Percentiles rank a stretch among this genome's conserved stretches.
phyloP scores from a whole-genome alignment of 305 asterid genomes.

The Fraxinus baroniana region DNA sequence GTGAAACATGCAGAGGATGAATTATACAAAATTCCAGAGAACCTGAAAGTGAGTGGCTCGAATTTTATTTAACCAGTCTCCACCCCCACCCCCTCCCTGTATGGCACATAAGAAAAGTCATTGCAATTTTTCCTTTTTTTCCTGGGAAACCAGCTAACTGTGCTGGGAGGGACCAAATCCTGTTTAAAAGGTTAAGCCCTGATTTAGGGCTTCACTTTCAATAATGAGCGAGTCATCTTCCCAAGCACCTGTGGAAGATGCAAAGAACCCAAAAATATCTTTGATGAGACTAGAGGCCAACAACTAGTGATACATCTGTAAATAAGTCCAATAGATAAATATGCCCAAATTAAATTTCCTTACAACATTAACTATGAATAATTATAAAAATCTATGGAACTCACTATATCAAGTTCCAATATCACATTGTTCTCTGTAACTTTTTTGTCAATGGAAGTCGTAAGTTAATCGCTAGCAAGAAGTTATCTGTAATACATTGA shows the following conservation, averaged over 20 bases:
- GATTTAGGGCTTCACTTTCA: background rate
- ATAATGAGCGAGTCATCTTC: background rate
- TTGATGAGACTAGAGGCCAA: background rate
- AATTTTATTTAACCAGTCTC: background rate
- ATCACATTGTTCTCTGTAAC: background rate
- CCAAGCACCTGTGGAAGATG: background rate
- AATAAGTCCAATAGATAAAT: background rate
- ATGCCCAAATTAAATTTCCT: background rate
- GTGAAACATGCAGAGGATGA: constrained; percentile 83
- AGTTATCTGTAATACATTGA: background rate
- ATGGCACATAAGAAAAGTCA: background rate
- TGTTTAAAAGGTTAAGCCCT: background rate
- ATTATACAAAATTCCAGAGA: constrained; percentile 86
- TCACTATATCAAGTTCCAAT: background rate
- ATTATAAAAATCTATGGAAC: background rate
- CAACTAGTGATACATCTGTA: background rate
- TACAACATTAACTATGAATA: background rate
- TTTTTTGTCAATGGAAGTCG: background rate
- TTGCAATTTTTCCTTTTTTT: background rate
- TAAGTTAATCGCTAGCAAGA: background rate
- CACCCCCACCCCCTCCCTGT: background rate
- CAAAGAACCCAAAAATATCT: background rate
- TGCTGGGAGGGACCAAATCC: background rate
- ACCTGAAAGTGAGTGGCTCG: constrained; percentile 65
- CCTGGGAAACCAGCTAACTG: background rate